Conservation (phyloP, 139 green algal genomes). For the Gonium pectorale region DNA sequence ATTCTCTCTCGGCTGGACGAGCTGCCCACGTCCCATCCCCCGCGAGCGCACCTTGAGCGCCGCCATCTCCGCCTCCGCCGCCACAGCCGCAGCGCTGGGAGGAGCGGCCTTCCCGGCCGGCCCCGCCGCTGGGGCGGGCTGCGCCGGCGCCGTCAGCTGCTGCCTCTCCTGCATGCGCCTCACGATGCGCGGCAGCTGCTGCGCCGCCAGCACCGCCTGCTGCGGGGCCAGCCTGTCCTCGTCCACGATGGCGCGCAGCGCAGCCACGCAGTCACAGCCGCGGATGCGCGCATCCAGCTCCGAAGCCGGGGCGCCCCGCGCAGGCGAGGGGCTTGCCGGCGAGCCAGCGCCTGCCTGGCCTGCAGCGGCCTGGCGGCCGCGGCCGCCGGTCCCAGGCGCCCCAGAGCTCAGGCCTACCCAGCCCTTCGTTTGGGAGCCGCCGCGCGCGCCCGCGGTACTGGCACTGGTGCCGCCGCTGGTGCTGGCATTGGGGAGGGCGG, state of each 20-base stretch:
- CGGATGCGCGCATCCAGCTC: conserved; percentile 1
- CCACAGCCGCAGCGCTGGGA: background rate
- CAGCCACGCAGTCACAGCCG: background rate
- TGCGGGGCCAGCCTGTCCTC: background rate
- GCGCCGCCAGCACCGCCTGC: conserved; percentile 8
- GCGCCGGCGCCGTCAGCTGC: background rate
- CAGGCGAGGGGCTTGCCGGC: too few species aligned
- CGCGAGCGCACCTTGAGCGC: background rate
- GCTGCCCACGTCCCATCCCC: too few species aligned
- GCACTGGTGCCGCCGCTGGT: too few species aligned
- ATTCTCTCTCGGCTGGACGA: too few species aligned
- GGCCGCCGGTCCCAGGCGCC: too few species aligned
- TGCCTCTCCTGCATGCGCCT: background rate
- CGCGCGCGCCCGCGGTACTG: too few species aligned
- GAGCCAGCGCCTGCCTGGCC: too few species aligned
- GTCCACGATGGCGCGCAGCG: background rate
- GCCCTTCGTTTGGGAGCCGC: too few species aligned
- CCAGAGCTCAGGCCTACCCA: too few species aligned
- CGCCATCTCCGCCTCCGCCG: background rate
- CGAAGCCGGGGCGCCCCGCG: too few species aligned
- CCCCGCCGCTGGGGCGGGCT: background rate
- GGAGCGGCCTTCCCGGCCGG: background rate
- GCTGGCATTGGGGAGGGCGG: too few species aligned
- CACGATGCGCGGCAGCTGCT: conserved; percentile 28
- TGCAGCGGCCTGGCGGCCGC: too few species aligned